Base-by-base conservation (phyloP, 208 protist species). In the Leishmania mexicana region DNA sequence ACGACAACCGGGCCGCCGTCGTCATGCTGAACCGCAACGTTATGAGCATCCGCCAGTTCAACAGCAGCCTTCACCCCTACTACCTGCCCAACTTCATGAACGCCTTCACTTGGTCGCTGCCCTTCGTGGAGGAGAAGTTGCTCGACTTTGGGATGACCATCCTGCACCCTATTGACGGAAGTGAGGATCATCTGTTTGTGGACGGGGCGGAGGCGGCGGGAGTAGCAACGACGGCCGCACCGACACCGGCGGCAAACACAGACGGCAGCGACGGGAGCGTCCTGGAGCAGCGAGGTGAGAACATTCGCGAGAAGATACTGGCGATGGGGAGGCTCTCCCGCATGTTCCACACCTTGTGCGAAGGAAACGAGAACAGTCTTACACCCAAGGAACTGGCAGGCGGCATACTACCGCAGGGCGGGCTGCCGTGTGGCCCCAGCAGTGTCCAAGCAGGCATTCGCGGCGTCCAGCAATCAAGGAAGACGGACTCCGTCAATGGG, bases 61-160 rank as follows among this genome's bases (percentile, higher is more conserved):
- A 97, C 75, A 94, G 87, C 76, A 94, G 89, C 70, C 95, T 92
- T 0, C 98, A 99, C 87, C 98, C 99, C 15, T 99, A 99, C 88
- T 99, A 99, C 90, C 90, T 99, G 49, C 99, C 98, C 65, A 99
- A 99, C 86, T 99, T 99, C 85, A 98, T 99, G 91, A 98, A 99
- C 86, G 98, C 99, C 72, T 99, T 99, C 81, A 95, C 94, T 17
- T 99, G 97, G 98, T 99, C 98, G 6, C 87, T 99, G 53, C 98
- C 98, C 3, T 99, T 99, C 84, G 98, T 99, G 0, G 97, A 93
- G 5, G 98, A 99, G 82, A 99, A 99, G 84, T 82, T 98, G 19
- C 88, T 91, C 19, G 96, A 99, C 76, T 97, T 99, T 71, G 89
- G 97, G 67, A 86, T 94, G 5, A 92, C 90, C 54, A 85, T 99